Percentiles rank a stretch among this genome's conserved stretches.
These are phyloP conservation scores for Daucus carota DNA, from an alignment of 129 eudicot genomes.

Conservation along the genomic window DNA sequence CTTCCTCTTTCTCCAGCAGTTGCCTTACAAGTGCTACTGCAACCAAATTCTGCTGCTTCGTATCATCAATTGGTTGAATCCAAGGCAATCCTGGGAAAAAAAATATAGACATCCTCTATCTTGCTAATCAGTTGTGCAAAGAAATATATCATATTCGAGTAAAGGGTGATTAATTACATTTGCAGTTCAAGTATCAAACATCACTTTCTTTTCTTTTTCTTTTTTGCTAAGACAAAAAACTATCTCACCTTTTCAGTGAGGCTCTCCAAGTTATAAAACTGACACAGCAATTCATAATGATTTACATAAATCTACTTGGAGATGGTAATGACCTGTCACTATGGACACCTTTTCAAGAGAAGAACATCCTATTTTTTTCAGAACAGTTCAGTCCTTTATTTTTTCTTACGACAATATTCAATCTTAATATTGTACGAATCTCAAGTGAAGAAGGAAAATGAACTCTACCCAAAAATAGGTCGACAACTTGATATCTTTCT, in stretches of 20 bases:
- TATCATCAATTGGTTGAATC: constrained; percentile 1
- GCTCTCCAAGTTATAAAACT: too few relatives aligned
- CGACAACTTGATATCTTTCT: neutral
- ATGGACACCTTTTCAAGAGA: too few relatives aligned
- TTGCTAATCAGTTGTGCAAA: neutral
- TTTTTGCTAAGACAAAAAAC: too few relatives aligned
- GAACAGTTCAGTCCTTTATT: too few relatives aligned
- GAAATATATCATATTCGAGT: too few relatives aligned
- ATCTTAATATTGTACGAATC: neutral
- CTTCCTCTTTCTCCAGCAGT: neutral
- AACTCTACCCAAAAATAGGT: neutral
- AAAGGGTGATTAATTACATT: neutral
- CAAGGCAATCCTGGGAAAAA: constrained; percentile 1
- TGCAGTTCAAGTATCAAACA: too few relatives aligned
- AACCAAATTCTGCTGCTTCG: neutral
- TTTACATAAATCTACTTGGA: too few relatives aligned
- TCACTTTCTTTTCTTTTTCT: too few relatives aligned
- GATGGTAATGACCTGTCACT: too few relatives aligned
- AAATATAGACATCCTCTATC: neutral
- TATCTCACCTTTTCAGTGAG: neutral
- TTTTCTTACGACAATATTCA: too few relatives aligned
- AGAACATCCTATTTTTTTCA: neutral
- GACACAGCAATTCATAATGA: too few relatives aligned
- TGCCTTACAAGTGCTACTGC: constrained; percentile 1
- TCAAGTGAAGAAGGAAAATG: neutral